Conservation (phyloP, 2,329 filamentous ascomycete species). For the Scytalidium sp. region DNA sequence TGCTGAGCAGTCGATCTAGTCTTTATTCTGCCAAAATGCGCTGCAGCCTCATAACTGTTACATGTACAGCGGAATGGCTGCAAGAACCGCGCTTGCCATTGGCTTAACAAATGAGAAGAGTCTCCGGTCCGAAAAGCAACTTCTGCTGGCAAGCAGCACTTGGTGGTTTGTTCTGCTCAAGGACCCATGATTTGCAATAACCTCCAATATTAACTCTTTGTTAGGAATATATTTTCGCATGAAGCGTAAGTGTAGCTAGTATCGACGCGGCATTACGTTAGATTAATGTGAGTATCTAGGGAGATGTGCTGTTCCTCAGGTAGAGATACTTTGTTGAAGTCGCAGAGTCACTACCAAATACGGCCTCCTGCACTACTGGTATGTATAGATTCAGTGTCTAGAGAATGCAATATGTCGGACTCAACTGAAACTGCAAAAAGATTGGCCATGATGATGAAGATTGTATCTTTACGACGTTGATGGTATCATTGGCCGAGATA, state of each 20-base stretch:
- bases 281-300: no score
- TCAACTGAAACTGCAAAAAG: no score
- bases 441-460: background rate
- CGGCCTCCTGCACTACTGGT: no score
- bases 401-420: no score
- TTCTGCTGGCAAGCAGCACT: background rate
- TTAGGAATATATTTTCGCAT: conserved; percentile 6
- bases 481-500: background rate
- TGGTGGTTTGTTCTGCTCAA: no score
- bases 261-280: no score
- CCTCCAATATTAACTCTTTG: no score
- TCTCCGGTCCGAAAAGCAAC: background rate
- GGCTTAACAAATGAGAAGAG: conserved; percentile 21
- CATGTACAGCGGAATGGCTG: conserved; percentile 33
- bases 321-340: background rate
- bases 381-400: no score
- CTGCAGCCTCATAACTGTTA: conserved; percentile 32
- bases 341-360: background rate
- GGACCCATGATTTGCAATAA: no score
- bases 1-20: conserved; percentile 7
- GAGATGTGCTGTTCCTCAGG: background rate
- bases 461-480: background rate
- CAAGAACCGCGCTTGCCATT: conserved; percentile 30
- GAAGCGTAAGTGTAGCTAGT: conserved; percentile 11
- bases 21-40: conserved; percentile 30